phyloP scores from a whole-genome alignment of 768 basidiomycete genomes.

The Coprinellus micaceus region DNA sequence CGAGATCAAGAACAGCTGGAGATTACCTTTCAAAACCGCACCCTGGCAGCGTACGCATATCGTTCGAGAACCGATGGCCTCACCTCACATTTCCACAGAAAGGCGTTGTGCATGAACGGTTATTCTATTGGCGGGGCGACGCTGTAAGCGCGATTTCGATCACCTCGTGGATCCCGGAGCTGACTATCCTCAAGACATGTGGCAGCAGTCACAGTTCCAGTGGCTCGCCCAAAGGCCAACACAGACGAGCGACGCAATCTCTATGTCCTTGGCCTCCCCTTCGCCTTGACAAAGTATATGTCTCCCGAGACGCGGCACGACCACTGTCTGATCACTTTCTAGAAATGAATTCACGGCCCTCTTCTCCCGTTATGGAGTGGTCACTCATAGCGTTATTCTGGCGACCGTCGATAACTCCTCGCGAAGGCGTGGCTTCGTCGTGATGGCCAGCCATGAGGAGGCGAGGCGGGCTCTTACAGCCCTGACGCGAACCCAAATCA shows the following conservation, averaged over 20 bases:
- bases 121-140: slow-evolving; percentile 52
- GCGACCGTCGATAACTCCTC: slow-evolving; percentile 84
- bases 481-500: slow-evolving; percentile 65
- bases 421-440: slow-evolving; percentile 77
- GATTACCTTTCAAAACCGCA: slow-evolving; percentile 50
- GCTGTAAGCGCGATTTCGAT: slow-evolving; percentile 43
- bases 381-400: slow-evolving; percentile 74
- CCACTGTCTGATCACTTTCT: background rate
- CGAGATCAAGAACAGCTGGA: slow-evolving; percentile 39
- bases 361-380: slow-evolving; percentile 63
- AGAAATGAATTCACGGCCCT: slow-evolving; percentile 54
- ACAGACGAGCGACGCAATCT: slow-evolving; percentile 69
- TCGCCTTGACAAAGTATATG: slow-evolving; percentile 71
- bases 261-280: slow-evolving; percentile 81
- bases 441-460: slow-evolving; percentile 73
- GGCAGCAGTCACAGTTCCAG: slow-evolving; percentile 32
- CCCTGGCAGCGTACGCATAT: slow-evolving; percentile 48
- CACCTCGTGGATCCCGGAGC: slow-evolving; percentile 15
- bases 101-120: slow-evolving; percentile 65
- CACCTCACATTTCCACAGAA: slow-evolving; percentile 34
- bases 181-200: slow-evolving; percentile 23
- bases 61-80: background rate
- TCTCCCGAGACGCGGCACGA: background rate
- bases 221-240: slow-evolving; percentile 21
- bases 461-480: slow-evolving; percentile 65